Conservation (phyloP, 176 grass and related monocot species). For the Carex littledalei region DNA sequence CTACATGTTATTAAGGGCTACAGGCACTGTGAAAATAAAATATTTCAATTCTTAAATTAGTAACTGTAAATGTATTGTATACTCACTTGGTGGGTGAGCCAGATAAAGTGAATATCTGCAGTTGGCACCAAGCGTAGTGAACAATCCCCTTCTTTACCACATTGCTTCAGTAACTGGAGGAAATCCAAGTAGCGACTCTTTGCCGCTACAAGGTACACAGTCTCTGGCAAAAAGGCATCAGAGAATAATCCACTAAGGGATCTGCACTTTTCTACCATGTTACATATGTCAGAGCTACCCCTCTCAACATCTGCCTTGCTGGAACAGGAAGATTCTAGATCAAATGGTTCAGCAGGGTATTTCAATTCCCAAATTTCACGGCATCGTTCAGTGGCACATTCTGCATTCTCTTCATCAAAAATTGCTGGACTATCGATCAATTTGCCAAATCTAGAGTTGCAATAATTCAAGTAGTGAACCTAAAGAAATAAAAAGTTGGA, state of each 20-base stretch:
- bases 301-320: neutral
- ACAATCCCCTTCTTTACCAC: neutral
- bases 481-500: slow-evolving; percentile 18
- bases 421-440: slow-evolving; percentile 61
- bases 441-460: slow-evolving; percentile 52
- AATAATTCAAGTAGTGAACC: slow-evolving; percentile 59
- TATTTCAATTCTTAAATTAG: neutral
- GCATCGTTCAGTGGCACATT: slow-evolving; percentile 55
- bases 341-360: slow-evolving; percentile 67
- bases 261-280: slow-evolving; percentile 31
- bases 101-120: slow-evolving; percentile 77
- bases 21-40: neutral
- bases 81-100: slow-evolving; percentile 83
- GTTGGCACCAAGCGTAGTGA: slow-evolving; percentile 42
- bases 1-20: neutral
- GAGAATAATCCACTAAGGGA: slow-evolving; percentile 37
- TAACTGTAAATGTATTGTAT: slow-evolving; percentile 7
- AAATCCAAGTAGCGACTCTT: slow-evolving; percentile 50
- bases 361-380: slow-evolving; percentile 57
- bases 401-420: slow-evolving; percentile 71
- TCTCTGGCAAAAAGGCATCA: slow-evolving; percentile 51
- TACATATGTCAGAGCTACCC: slow-evolving; percentile 26
- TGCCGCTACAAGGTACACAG: slow-evolving; percentile 72
- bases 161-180: slow-evolving; percentile 52
- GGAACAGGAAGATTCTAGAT: slow-evolving; percentile 26